These are phyloP conservation scores for Lachnellula hyalina DNA, from an alignment of 2,329 filamentous ascomycete species.

Conservation along the genomic window DNA sequence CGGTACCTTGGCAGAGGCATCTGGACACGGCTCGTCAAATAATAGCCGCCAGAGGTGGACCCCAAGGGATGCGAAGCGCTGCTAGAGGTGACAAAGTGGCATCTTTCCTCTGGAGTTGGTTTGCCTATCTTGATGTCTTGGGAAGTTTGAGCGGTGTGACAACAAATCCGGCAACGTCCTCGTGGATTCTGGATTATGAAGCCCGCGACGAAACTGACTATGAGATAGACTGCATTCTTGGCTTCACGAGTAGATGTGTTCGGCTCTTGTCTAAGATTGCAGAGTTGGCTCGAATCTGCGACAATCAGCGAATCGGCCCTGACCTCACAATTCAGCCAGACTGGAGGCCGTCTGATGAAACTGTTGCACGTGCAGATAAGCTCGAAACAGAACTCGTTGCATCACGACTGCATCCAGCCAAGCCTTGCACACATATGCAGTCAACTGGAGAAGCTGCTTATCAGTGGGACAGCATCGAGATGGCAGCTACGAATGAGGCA, in stretches of 20 bases:
- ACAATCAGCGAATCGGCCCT: constrained; percentile 55
- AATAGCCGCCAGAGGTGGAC: constrained; percentile 60
- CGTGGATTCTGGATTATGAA: constrained; percentile 39
- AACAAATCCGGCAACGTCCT: constrained; percentile 18
- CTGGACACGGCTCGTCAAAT: constrained; percentile 70
- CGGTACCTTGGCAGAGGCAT: constrained; percentile 76
- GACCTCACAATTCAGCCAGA: constrained; percentile 43
- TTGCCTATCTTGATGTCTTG: constrained; percentile 76
- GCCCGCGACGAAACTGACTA: constrained; percentile 54
- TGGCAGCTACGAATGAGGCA: constrained; percentile 67
- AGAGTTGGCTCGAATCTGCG: constrained; percentile 63
- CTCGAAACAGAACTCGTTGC: constrained; percentile 58
- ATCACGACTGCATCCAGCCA: constrained; percentile 41
- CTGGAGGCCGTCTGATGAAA: constrained; percentile 54
- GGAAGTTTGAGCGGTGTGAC: constrained; percentile 61
- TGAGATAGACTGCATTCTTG: constrained; percentile 74
- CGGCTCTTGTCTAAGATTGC: constrained; percentile 67
- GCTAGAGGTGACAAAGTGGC: constrained; percentile 53
- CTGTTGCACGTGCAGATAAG: constrained; percentile 50
- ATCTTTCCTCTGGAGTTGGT: constrained; percentile 76
- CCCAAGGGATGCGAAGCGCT: constrained; percentile 43
- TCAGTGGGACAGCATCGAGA: constrained; percentile 56
- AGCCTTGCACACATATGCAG: constrained; percentile 39
- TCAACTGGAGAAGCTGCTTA: constrained; percentile 43
- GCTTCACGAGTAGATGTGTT: constrained; percentile 68